phyloP scores from a whole-genome alignment of 2,329 filamentous ascomycete species.

The Beauveria pseudobassiana region DNA sequence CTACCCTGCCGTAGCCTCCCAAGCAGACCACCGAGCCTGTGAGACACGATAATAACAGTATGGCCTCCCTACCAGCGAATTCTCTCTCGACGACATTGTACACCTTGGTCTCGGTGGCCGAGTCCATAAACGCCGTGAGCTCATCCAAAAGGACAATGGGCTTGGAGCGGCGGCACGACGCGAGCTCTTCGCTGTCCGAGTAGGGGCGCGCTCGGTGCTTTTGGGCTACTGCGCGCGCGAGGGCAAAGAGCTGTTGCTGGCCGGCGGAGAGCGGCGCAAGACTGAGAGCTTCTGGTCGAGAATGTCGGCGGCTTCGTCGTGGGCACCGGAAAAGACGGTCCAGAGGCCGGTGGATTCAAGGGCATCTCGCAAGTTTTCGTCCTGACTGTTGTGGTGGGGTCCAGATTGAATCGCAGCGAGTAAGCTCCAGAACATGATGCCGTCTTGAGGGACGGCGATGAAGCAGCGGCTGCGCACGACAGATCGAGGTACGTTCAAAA shows the following conservation, averaged over 20 bases:
- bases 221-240: slow-evolving; percentile 24
- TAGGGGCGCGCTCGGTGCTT: slow-evolving; percentile 12
- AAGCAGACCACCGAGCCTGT: slow-evolving; percentile 22
- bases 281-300: slow-evolving; percentile 19
- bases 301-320: slow-evolving; percentile 1
- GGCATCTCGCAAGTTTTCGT: slow-evolving; percentile 7
- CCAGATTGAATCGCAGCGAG: slow-evolving; percentile 16
- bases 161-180: slow-evolving; percentile 12
- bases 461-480: slow-evolving; percentile 22
- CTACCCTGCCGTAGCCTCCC: slow-evolving; percentile 18
- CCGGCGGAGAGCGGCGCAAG: slow-evolving; percentile 25
- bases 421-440: slow-evolving; percentile 16
- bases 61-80: slow-evolving; percentile 23
- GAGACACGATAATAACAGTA: slow-evolving; percentile 29
- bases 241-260: slow-evolving; percentile 25
- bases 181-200: neutral
- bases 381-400: slow-evolving; percentile 12
- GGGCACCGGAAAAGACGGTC: neutral
- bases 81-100: slow-evolving; percentile 22
- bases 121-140: slow-evolving; percentile 25
- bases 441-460: slow-evolving; percentile 25
- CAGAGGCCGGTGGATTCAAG: slow-evolving; percentile 13
- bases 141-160: slow-evolving; percentile 28
- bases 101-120: slow-evolving; percentile 23
- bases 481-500: slow-evolving; percentile 16